Conservation (phyloP, 257 asterid genomes). For the Nicotiana tabacum region DNA sequence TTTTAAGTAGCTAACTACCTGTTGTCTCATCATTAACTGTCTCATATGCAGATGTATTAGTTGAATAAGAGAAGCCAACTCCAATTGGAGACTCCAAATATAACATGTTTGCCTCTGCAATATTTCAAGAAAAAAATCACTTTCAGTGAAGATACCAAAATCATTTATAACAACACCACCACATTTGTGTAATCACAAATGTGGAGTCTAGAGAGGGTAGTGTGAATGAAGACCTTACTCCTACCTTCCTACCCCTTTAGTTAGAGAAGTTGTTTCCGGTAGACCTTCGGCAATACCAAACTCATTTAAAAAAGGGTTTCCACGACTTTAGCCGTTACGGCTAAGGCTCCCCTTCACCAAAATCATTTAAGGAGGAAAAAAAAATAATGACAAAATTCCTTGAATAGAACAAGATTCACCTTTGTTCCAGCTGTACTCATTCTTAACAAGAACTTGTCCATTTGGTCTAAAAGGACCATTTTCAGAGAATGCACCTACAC, state of each 20-base stretch:
- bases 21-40: slow-evolving; percentile 55
- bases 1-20: slow-evolving; percentile 22
- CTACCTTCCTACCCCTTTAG: no score
- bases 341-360: no score
- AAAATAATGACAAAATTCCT: not conserved
- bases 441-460: slow-evolving; percentile 38
- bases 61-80: slow-evolving; percentile 65
- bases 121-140: slow-evolving; percentile 11
- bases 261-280: no score
- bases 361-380: not conserved
- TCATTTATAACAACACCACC: not conserved
- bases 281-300: no score
- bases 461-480: slow-evolving; percentile 70
- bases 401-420: slow-evolving; percentile 27
- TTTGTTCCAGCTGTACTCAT: slow-evolving; percentile 63
- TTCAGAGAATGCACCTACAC: slow-evolving; percentile 76
- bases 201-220: no score
- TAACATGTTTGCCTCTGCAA: slow-evolving; percentile 64
- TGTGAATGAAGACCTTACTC: no score
- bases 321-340: no score
- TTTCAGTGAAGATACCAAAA: not conserved
- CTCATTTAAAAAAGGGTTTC: no score
- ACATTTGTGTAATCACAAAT: no score
- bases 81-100: slow-evolving; percentile 72
- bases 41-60: slow-evolving; percentile 35